Percentiles rank a stretch among this genome's conserved stretches.
Conservation (phyloP, 1,284 basidiomycete genomes). For the Flammula alnicola region DNA sequence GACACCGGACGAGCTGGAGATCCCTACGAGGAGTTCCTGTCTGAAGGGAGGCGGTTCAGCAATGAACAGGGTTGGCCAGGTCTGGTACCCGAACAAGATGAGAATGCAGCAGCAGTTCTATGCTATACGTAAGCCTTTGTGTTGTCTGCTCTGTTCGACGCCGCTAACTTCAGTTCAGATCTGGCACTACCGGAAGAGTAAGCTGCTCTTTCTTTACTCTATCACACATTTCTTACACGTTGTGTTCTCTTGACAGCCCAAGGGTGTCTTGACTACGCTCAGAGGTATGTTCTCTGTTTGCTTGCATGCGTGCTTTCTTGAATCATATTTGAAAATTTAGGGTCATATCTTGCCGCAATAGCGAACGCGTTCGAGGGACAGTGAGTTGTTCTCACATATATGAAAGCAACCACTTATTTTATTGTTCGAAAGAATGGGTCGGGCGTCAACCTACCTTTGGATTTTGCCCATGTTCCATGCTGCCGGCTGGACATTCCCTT, state of each 20-base stretch:
- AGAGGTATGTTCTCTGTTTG: no score
- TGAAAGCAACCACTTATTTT: neutral
- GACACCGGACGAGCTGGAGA: conserved; percentile 75
- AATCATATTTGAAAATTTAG: no score
- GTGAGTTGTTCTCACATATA: conserved; percentile 44
- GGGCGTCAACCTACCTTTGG: conserved; percentile 81
- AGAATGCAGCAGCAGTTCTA: conserved; percentile 69
- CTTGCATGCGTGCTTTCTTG: no score
- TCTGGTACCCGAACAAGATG: conserved; percentile 69
- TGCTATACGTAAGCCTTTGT: conserved; percentile 75
- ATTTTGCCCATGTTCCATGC: conserved; percentile 91
- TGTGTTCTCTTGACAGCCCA: conserved; percentile 53
- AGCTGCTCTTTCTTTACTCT: conserved; percentile 15
- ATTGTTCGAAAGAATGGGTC: conserved; percentile 53
- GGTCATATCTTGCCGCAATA: conserved; percentile 82
- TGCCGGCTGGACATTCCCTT: conserved; percentile 85
- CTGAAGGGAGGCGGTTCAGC: conserved; percentile 67
- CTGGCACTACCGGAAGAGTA: conserved; percentile 84
- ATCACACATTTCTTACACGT: neutral
- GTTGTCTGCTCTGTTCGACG: neutral
- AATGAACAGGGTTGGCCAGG: conserved; percentile 77
- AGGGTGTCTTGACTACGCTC: conserved; percentile 81
- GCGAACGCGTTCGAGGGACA: conserved; percentile 79
- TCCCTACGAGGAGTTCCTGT: conserved; percentile 82
- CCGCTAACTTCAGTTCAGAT: conserved; percentile 51